Base-by-base conservation (phyloP, 2,329 filamentous ascomycete genomes). In the Berkeleyomyces basicola region DNA sequence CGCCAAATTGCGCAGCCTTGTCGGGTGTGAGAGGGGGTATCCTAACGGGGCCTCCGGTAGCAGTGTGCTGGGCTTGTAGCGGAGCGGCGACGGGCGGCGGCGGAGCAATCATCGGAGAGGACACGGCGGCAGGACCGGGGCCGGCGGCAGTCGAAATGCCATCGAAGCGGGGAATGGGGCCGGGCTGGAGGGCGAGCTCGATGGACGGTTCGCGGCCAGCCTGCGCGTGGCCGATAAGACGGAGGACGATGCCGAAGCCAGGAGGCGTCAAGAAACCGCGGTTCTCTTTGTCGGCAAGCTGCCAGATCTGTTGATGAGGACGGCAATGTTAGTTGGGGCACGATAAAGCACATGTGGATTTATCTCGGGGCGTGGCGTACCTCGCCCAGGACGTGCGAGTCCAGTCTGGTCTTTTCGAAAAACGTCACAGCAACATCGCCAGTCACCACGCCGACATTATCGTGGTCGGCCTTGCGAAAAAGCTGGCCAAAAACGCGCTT, bases 241-340 rank as follows among this genome's bases (percentile, higher is more conserved):
- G 84, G 71, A 99, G 76, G 64, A 95, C 93, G 71, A 96, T 83
- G 65, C 91, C 89, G 75, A 99, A 99, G 71, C 92, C 93, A 49
- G 90, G 83, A 23, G 90, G 90, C 42, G 91, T 96, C 68, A 99
- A 78, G 68, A 97, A 87, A 61, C 93, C 93, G 67, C 91, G 84
- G 77, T 99, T 99, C 77, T 97, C 92, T 67, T 83, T 90, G 76
- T 99, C 93, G 68, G 93, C 92, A 72, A 99, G 93, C 76, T 97
- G 92, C 93, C 93, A 99, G 80, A 99, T 97, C 88, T 96, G 74
- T 33, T 11, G 16, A 49, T 39, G 39, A 31, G 43, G 39, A 33
- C 57, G 44, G 39, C 44, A 44, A 7, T 9, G 55, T 55, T 61
- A 59, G 58, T 57, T 43, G 47, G 33, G 40, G 16, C 7, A 43